Conservation (phyloP, 441 rosid species). For the Biscutella laevigata region DNA sequence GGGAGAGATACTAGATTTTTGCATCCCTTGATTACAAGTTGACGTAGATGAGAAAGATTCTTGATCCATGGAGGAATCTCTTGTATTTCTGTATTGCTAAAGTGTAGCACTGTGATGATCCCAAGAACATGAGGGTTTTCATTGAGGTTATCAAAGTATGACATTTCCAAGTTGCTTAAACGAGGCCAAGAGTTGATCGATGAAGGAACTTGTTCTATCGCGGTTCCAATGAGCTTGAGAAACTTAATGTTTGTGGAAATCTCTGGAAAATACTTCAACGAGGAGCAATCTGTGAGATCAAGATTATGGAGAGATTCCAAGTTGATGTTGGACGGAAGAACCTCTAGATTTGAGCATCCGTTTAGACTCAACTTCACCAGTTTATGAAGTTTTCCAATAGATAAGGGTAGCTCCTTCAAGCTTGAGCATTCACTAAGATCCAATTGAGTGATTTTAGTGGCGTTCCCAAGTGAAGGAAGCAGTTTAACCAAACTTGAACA, state of each 20-base stretch:
- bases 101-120: neutral
- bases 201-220: constrained; percentile 10
- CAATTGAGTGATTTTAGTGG: no score
- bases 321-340: neutral
- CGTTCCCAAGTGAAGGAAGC: no score
- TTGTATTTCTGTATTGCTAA: neutral
- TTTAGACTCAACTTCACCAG: accelerated
- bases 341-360: neutral
- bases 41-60: neutral
- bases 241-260: neutral
- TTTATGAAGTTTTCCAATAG: neutral
- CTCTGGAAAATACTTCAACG: constrained; percentile 7
- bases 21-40: neutral
- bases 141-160: neutral
- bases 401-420: neutral
- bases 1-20: neutral
- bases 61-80: neutral
- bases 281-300: neutral
- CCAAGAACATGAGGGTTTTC: neutral
- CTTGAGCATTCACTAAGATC: no score
- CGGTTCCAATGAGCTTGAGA: neutral
- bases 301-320: neutral
- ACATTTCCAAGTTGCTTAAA: accelerated
- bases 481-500: no score
- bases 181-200: neutral